These are phyloP conservation scores for Chenopodium quinoa DNA, from an alignment of 148 eudicot genomes.

Conservation along the genomic window DNA sequence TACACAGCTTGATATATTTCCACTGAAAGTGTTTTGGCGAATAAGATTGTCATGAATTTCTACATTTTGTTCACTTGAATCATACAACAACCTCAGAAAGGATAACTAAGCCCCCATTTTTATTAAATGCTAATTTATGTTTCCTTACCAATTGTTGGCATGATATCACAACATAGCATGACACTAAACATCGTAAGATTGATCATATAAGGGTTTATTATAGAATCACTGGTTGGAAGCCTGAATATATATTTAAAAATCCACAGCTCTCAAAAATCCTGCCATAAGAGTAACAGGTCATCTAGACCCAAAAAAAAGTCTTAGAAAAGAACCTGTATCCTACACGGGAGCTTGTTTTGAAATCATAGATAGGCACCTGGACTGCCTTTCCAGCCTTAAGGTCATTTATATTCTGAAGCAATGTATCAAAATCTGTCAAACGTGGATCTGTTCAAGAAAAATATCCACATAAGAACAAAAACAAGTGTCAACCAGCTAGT, in stretches of 20 bases:
- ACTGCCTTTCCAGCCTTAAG: slow-evolving; percentile 68
- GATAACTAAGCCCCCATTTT: background rate
- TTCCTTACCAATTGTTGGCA: background rate
- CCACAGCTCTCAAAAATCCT: background rate
- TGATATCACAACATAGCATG: background rate
- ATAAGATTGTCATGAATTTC: background rate
- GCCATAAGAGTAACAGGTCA: background rate
- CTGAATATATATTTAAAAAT: background rate
- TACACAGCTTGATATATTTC: background rate
- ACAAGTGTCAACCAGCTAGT: background rate
- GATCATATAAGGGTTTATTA: background rate
- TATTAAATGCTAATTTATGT: background rate
- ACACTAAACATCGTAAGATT: background rate
- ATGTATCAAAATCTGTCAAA: slow-evolving; percentile 86
- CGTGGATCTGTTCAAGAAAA: slow-evolving; percentile 65
- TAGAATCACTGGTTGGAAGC: background rate
- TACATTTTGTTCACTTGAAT: background rate
- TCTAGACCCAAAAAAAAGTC: background rate
- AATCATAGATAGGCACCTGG: slow-evolving; percentile 84
- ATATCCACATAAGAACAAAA: slow-evolving; percentile 14
- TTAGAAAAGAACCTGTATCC: slow-evolving; percentile 67
- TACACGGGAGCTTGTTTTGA: slow-evolving; percentile 83
- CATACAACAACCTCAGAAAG: slow-evolving; percentile 1
- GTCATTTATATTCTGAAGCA: slow-evolving; percentile 77
- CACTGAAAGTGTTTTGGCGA: background rate